phyloP scores from a whole-genome alignment of 495 filamentous ascomycete species.

The Geoglossum glabrum region DNA sequence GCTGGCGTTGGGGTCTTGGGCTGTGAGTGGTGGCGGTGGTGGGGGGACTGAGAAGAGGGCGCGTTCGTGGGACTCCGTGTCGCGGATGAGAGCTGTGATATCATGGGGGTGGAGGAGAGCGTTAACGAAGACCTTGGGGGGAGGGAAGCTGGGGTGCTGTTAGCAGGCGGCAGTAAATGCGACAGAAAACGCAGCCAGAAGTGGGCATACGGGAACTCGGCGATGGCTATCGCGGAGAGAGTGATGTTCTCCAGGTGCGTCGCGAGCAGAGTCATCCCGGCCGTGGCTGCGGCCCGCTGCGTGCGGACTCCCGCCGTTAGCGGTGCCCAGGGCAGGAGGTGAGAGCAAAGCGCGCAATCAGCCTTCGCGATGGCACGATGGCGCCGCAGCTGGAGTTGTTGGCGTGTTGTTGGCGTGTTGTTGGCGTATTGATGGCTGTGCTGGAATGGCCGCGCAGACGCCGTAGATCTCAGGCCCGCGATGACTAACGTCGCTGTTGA shows the following conservation, averaged over 20 bases:
- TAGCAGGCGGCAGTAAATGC: too few relatives aligned
- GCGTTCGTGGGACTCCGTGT: slow-evolving; percentile 88
- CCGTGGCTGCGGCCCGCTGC: too few relatives aligned
- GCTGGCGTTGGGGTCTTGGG: slow-evolving; percentile 8
- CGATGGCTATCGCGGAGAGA: slow-evolving; percentile 62
- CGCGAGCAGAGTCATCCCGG: slow-evolving; percentile 66
- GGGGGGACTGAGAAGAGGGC: slow-evolving; percentile 83
- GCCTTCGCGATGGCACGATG: slow-evolving; percentile 10
- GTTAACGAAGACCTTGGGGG: slow-evolving; percentile 90
- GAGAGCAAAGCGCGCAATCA: too few relatives aligned
- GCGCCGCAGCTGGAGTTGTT: too few relatives aligned
- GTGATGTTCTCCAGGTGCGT: slow-evolving; percentile 82
- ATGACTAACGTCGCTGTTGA: not conserved
- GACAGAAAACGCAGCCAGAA: too few relatives aligned
- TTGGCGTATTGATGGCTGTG: too few relatives aligned
- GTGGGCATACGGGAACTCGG: slow-evolving; percentile 51
- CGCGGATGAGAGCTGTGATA: slow-evolving; percentile 84
- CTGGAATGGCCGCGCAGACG: not conserved
- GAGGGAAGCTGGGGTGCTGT: slow-evolving; percentile 45
- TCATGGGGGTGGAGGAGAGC: slow-evolving; percentile 72
- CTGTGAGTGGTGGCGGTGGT: slow-evolving; percentile 28
- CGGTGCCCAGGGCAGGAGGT: too few relatives aligned
- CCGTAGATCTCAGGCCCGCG: not conserved
- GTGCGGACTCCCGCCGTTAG: too few relatives aligned
- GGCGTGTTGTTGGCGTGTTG: too few relatives aligned